phyloP scores from a whole-genome alignment of 257 asterid genomes.

The Paraleonurus japonicus region DNA sequence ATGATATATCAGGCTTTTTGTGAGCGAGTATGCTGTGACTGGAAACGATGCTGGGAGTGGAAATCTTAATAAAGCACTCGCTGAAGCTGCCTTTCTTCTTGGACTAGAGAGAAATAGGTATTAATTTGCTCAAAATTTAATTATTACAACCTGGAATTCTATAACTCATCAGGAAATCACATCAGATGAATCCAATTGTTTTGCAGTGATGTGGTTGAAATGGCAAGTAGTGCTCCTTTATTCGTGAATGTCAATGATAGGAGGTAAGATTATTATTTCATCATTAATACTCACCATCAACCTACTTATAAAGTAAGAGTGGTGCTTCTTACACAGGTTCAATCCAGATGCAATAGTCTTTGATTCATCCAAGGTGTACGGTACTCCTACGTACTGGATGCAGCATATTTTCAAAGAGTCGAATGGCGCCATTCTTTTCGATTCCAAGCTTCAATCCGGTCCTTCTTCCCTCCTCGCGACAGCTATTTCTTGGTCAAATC shows the following conservation, averaged over 20 bases:
- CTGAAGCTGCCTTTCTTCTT: slow-evolving; percentile 82
- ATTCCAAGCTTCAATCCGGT: slow-evolving; percentile 51
- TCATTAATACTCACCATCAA: neutral
- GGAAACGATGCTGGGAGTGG: slow-evolving; percentile 80
- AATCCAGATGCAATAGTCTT: slow-evolving; percentile 87
- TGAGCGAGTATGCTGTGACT: slow-evolving; percentile 88
- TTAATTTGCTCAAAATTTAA: neutral
- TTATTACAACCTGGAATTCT: neutral
- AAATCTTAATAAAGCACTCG: slow-evolving; percentile 75
- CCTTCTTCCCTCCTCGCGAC: slow-evolving; percentile 56
- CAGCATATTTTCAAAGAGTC: slow-evolving; percentile 80
- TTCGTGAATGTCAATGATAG: slow-evolving; percentile 70
- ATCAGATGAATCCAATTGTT: neutral
- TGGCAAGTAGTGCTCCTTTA: slow-evolving; percentile 95
- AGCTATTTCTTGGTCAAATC: slow-evolving; percentile 58
- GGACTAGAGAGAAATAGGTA: slow-evolving; percentile 89
- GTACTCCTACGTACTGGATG: slow-evolving; percentile 98
- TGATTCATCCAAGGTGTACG: slow-evolving; percentile 64
- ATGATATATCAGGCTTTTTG: slow-evolving; percentile 65
- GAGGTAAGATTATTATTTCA: slow-evolving; percentile 39
- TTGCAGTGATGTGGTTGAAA: slow-evolving; percentile 73
- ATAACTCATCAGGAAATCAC: neutral
- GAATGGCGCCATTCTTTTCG: slow-evolving; percentile 71
- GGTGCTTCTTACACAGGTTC: slow-evolving; percentile 45
- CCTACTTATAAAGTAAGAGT: neutral